Percentiles rank a stretch among this genome's conserved stretches.
These are phyloP conservation scores for Dujonia santamariae DNA, from an alignment of 1,139 yeast species.

Conservation along the genomic window DNA sequence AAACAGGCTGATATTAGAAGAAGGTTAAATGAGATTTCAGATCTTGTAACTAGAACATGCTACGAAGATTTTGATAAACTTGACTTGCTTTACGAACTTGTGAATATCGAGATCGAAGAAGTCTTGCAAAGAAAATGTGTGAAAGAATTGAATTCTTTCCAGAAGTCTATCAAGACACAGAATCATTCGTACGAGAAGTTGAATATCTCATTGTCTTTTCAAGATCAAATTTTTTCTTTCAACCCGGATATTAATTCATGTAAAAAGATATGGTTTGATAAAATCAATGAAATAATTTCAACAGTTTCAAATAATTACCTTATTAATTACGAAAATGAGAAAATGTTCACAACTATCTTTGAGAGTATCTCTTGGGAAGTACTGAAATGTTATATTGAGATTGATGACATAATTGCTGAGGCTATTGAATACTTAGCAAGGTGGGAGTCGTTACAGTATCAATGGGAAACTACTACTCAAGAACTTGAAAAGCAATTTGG, in stretches of 20 bases:
- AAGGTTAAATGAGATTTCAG: slow-evolving; percentile 34
- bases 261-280: slow-evolving; percentile 15
- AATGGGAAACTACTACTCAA: slow-evolving; percentile 54
- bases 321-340: not conserved
- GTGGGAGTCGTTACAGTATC: slow-evolving; percentile 57
- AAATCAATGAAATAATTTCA: slow-evolving; percentile 12
- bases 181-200: not conserved
- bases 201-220: slow-evolving; percentile 16
- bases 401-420: slow-evolving; percentile 19
- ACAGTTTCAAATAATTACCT: slow-evolving; percentile 14
- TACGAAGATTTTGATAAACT: slow-evolving; percentile 41
- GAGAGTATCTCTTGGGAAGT: not conserved
- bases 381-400: slow-evolving; percentile 6
- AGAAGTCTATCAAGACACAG: not conserved
- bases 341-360: not conserved
- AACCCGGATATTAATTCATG: slow-evolving; percentile 26
- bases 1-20: slow-evolving; percentile 12
- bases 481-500: slow-evolving; percentile 21
- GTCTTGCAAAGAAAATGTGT: slow-evolving; percentile 35
- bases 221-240: slow-evolving; percentile 42
- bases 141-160: slow-evolving; percentile 11
- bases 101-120: slow-evolving; percentile 38
- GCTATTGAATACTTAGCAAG: slow-evolving; percentile 35
- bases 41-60: slow-evolving; percentile 36
- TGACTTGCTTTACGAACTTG: slow-evolving; percentile 28